Base-by-base conservation (phyloP, 371 early-diverging fungal species). In the Rhizopus stolonifer region DNA sequence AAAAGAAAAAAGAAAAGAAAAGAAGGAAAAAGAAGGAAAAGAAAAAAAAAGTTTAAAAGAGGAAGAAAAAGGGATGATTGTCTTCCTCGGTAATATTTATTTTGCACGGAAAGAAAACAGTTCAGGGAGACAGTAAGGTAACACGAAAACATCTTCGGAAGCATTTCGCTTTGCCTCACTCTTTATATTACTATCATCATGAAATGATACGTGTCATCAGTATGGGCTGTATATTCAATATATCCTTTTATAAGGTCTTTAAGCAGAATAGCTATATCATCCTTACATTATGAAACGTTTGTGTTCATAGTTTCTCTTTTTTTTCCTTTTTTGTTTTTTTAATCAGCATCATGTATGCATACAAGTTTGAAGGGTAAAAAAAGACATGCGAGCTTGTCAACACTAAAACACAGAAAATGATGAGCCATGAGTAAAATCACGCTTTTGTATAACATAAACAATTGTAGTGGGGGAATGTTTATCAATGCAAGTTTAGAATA, bases 1-100 rank as follows among this genome's bases (percentile, higher is more conserved):
- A 32, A 32, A 44, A 49, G 47, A 19, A 46, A 39, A 26, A n/a
- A 52, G 14, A 33, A 33, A 42, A 25, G 39, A 34, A 25, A 42
- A 43, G 25, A 24, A 24, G 24, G 33, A 25, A 21, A 31, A n/a
- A 25, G 17, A 25, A 57, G 15, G 48, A 22, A 15, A 29, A 29
- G 31, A 4, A 29, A 29, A 4, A 46, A 39, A 26, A n/a, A 52
- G 14, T 24, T 23, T 32, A 25, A 46, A 34, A 25, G 40, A 43
- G 25, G 19, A 24, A 24, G 33, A 25, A 21, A 31, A n/a, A 25
- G 17, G 31, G 7, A 29, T 7, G 7, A 29, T 29, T 29, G 31
- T 29, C 31, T 29, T 7, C 10, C 31, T 10, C 31, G 31, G 10
- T 29, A 10, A 29, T 29, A 10, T 29, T 29, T 29, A 29, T 29